Evolutionary conservation across 305 asterid species (phyloP).

Genomic region (Fraxinus velutina): DNA sequence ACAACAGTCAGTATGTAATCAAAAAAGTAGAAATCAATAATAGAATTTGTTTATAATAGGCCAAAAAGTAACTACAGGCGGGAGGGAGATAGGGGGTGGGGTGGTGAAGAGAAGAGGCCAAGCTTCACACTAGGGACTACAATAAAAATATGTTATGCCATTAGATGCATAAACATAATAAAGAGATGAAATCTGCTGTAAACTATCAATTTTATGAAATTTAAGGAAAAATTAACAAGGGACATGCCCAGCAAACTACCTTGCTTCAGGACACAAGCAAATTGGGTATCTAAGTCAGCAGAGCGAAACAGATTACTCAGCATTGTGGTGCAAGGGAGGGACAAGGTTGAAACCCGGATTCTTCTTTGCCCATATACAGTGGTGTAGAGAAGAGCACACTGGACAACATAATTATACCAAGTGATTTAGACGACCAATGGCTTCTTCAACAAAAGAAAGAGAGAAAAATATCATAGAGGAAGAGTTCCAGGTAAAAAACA

Average conservation of each 20-base stretch:
- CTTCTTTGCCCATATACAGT: constrained; percentile 83
- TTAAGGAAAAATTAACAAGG: background rate
- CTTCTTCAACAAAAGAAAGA: background rate
- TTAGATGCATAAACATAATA: background rate
- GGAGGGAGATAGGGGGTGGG: background rate
- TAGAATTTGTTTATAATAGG: background rate
- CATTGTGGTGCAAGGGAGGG: constrained; percentile 76
- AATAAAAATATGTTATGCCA: background rate
- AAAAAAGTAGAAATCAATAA: constrained; percentile 5
- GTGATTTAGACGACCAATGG: constrained; percentile 19
- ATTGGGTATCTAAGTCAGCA: constrained; percentile 85
- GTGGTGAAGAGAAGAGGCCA: background rate
- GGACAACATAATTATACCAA: constrained; percentile 25
- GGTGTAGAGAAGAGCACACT: constrained; percentile 91
- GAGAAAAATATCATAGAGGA: background rate
- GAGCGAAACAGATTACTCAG: constrained; percentile 74
- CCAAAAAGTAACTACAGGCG: background rate
- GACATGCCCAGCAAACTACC: constrained; percentile 13
- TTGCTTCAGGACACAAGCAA: constrained; percentile 69
- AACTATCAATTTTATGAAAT: background rate
- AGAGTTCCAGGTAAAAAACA: constrained; percentile 1
- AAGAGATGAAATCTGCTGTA: background rate
- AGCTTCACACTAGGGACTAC: background rate
- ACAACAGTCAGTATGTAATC: constrained; percentile 25
- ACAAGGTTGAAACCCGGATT: constrained; percentile 77